These are phyloP conservation scores for Thermochaetoides thermophila DNA, from an alignment of 495 filamentous ascomycete species.

Conservation along the genomic window DNA sequence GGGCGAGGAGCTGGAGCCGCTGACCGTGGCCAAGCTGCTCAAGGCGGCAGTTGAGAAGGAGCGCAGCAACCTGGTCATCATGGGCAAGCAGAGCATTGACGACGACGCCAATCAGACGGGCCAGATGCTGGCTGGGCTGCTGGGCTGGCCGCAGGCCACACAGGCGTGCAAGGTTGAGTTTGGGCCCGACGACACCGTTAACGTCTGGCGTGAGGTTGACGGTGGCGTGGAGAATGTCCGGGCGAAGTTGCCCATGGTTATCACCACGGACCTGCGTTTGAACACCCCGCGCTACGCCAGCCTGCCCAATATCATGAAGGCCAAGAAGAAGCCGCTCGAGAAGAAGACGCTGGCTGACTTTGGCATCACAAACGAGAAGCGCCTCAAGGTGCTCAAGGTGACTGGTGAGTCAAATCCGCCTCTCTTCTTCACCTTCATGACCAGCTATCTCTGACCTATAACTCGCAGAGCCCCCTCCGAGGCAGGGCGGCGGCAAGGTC, in stretches of 20 bases:
- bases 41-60: conserved; percentile 61
- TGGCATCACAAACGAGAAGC: conserved; percentile 53
- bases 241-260: conserved; percentile 71
- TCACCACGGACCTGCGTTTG: conserved; percentile 87
- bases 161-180: conserved; percentile 76
- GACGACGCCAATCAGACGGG: conserved; percentile 93
- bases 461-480: conserved; percentile 64
- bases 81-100: conserved; percentile 97
- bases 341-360: conserved; percentile 77
- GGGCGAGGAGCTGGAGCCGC: conserved; percentile 63
- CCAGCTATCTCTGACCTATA: too few relatives aligned
- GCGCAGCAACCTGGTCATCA: conserved; percentile 76
- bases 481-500: conserved; percentile 91
- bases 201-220: conserved; percentile 83
- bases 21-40: conserved; percentile 81
- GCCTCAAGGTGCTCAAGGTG: conserved; percentile 80
- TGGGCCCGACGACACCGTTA: conserved; percentile 41
- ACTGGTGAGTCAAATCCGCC: conserved; percentile 46
- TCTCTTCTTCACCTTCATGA: not conserved
- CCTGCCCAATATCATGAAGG: conserved; percentile 99
- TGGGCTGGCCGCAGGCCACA: conserved; percentile 89
- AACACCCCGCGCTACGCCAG: conserved; percentile 93
- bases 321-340: conserved; percentile 96
- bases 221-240: conserved; percentile 83
- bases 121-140: conserved; percentile 87